These are phyloP conservation scores for Fusarium drepaniforme DNA, from an alignment of 2,329 filamentous ascomycete genomes.

Conservation along the genomic window DNA sequence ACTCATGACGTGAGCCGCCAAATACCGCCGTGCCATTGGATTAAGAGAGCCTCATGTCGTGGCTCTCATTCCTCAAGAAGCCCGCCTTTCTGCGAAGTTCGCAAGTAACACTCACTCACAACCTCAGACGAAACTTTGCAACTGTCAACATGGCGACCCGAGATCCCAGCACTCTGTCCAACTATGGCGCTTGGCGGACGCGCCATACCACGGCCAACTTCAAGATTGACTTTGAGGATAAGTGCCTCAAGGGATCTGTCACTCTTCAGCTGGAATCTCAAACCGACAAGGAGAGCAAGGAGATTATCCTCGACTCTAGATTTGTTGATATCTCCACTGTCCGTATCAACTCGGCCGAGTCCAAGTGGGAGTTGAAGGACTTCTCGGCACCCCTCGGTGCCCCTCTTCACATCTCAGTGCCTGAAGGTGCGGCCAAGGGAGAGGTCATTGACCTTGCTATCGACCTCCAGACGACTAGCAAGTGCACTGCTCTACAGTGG, in stretches of 20 bases:
- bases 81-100: constrained; percentile 39
- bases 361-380: constrained; percentile 77
- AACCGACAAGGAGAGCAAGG: constrained; percentile 77
- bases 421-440: constrained; percentile 66
- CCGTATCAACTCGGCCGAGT: constrained; percentile 73
- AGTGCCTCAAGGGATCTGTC: constrained; percentile 82
- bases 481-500: constrained; percentile 96
- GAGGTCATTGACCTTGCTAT: constrained; percentile 70
- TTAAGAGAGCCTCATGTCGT: constrained; percentile 42
- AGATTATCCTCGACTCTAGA: constrained; percentile 91
- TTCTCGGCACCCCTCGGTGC: constrained; percentile 80
- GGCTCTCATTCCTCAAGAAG: constrained; percentile 44
- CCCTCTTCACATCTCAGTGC: constrained; percentile 75
- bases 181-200: constrained; percentile 90
- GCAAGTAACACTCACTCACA: constrained; percentile 40
- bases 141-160: constrained; percentile 57
- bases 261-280: constrained; percentile 81
- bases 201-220: constrained; percentile 86
- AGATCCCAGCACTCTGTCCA: constrained; percentile 91
- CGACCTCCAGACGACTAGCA: constrained; percentile 82
- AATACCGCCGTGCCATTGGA: constrained; percentile 27
- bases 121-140: constrained; percentile 46
- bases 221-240: constrained; percentile 84
- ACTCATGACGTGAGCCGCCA: constrained; percentile 26
- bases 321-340: constrained; percentile 80